Base-by-base conservation (phyloP, 1,139 yeast species). In the Geotrichum klebahnii region DNA sequence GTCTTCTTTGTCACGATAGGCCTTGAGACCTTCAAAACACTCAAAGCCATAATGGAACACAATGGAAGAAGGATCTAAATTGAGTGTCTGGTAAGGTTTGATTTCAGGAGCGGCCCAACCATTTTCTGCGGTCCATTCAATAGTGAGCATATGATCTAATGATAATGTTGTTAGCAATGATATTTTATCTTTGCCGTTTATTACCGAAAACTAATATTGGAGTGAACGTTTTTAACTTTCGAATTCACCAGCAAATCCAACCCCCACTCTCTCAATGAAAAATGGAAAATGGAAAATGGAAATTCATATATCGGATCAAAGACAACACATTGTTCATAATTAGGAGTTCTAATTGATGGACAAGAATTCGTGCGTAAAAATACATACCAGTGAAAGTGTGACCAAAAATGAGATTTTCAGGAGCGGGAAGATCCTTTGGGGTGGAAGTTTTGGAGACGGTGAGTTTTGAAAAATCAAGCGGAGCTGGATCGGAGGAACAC, bases 11-110 rank as follows among this genome's bases (percentile, higher is more conserved):
- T 66, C 71, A 61, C 80, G 78, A 76, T 89, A 92, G 5, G 97
- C 97, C 75, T 92, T 92, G 77, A 92, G 77, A 58, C 98, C 98
- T 74, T 92, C 98, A 62, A 92, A 92, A 58, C 92, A 78, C 69
- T 89, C 96, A 65, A 92, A 92, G 1, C 96, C 92, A 63, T 92
- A 92, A 72, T 92, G 98, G 70, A 92, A 81, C 33, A 90, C 97
- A 64, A 83, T 78, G 10, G 94, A 71, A 12, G 97, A 82, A 32
- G 98, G 98, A 62, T 89, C 96, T 51, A 92, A 70, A 17, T 74
- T 61, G 53, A 92, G 71, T 45, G 80, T 79, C 52, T 82, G 92
- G 70, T 87, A 89, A 29, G 97, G 97, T 60, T 79, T 79, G 66
- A 92, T 90, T 63, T 78, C 79, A 39, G 98, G 97, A 26, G 77